Base-by-base conservation (phyloP, 2,329 filamentous ascomycete species). In the Xylariaceae sp. region DNA sequence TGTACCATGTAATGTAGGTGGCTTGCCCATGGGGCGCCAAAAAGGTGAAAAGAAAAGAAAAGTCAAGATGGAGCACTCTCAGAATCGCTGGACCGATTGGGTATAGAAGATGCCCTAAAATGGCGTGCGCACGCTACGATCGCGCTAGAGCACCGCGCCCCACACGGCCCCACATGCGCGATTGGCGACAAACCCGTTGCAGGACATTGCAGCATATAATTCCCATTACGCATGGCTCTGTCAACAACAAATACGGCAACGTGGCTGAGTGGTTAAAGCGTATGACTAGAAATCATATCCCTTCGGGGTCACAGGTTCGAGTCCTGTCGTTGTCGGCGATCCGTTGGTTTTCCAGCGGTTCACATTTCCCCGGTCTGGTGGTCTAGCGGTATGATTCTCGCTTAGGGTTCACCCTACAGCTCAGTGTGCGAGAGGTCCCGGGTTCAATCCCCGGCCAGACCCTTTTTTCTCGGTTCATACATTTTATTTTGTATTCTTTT, bases 301-400 rank as follows among this genome's bases (percentile, higher is more conserved):
- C 56, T 59, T 59, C 56, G 56, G 56, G 54, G 56, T 54, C 56
- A 58, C 50, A 58, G 56, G 56, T 58, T 58, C 56, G 56, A 58
- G 54, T 58, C 54, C 56, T 58, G 54, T 58, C 56, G 54, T 56
- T 56, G 56, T 58, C 56, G 54, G 39, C 2, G 43, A 40, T 42
- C 15, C 40, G 40, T 18, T 42, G 16, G 18, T 29, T 43, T 29
- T 10, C 8, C 1, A 8, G 21, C 34, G 12, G 21, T 5, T 18
- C 9, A 12, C 18, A 34, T n/a, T 34, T 43, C 5, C 16, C n/a
- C 21, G 74, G 72, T 74, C 72, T 73, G 72, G 70, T 82, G 78
- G 79, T 81, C 80, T 83, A 82, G 80, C 79, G 81, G 80, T 84
- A 84, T 84, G 80, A 84, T 85, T 84, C 80, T 82, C 80, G 81